These are phyloP conservation scores for Raphanus raphanistrum DNA, from an alignment of 345 rosid species.

Conservation along the genomic window DNA sequence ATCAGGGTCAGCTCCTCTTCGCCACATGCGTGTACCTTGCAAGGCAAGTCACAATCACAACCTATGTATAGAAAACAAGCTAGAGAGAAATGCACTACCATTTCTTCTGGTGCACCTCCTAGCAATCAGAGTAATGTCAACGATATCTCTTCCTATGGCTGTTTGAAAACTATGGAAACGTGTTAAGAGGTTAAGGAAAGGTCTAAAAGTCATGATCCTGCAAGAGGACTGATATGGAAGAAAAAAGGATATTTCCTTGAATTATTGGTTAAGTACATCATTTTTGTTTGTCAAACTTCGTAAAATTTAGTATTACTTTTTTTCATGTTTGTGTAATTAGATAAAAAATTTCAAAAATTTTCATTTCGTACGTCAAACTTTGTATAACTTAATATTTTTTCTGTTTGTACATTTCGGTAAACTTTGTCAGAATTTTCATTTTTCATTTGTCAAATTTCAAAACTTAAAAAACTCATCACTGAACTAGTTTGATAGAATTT, in stretches of 20 bases:
- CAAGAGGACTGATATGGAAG: conserved; percentile 16
- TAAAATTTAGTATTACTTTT: too few relatives aligned
- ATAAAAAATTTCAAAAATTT: too few relatives aligned
- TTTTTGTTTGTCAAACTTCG: too few relatives aligned
- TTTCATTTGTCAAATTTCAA: too few relatives aligned
- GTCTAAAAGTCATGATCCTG: not conserved
- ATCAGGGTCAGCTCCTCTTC: conserved; percentile 98
- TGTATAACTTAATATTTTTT: too few relatives aligned
- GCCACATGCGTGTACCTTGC: conserved; percentile 97
- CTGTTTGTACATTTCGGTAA: too few relatives aligned
- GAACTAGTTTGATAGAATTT: too few relatives aligned
- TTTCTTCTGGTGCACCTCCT: conserved; percentile 51
- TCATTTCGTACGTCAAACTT: too few relatives aligned
- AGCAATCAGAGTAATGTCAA: conserved; percentile 81
- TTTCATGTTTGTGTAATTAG: too few relatives aligned
- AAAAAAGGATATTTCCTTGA: conserved; percentile 87
- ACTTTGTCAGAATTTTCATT: too few relatives aligned
- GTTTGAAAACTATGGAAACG: conserved; percentile 85
- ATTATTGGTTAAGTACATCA: too few relatives aligned
- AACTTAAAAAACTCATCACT: too few relatives aligned
- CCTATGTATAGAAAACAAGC: not conserved
- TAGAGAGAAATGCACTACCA: not conserved
- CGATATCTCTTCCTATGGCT: conserved; percentile 84
- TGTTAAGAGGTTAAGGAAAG: conserved; percentile 54
- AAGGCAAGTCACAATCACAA: conserved; percentile 1